Base-by-base conservation (phyloP, 306 rosid species). In the Cucurbita maxima region DNA sequence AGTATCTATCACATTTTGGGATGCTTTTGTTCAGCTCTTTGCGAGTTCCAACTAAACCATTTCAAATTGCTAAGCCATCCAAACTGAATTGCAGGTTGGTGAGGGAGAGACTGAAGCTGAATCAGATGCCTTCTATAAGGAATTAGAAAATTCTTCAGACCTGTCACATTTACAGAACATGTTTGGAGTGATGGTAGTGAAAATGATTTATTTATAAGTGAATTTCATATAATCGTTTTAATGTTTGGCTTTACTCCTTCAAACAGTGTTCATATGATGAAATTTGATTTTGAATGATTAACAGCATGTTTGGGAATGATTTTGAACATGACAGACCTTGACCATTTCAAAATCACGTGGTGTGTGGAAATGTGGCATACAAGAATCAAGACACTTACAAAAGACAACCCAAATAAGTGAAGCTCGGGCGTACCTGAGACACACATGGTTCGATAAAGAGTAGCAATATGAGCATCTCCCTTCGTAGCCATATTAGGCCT, bases 51-150 rank as follows among this genome's bases (percentile, higher is more conserved):
- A 76, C 82, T 74, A 72, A 79, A 81, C 93, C 97, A 86, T 78
- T 83, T 85, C 52, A 84, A 67, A 82, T 84, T 87, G 83, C 93
- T 80, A 66, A 93, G 86, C 96, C 98, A 88, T 79, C 92, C 97
- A 77, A 90, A 90, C 68, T 84, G 97, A 77, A 86, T 75, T 61
- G 84, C 52, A 13, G 91, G 84, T 30, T 60, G 56, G 43, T 47
- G 2, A 47, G 73, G 74, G 74, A 86, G 82, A 40, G 82, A 79
- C 74, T 75, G 87, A 52, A 87, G 81, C 77, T 76, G 88, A 69
- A 90, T 62, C 14, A 90, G 83, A 30, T 85, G 84, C 55, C 75
- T 84, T 86, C 96, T 74, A 64, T 90, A 88, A 36, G 98, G 98
- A 74, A 93, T 79, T n/a, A 93, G 87, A 30, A 90, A 41, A 75